Evolutionary conservation across 495 filamentous ascomycete genomes (phyloP).

Genomic region (Neurospora hispaniola): DNA sequence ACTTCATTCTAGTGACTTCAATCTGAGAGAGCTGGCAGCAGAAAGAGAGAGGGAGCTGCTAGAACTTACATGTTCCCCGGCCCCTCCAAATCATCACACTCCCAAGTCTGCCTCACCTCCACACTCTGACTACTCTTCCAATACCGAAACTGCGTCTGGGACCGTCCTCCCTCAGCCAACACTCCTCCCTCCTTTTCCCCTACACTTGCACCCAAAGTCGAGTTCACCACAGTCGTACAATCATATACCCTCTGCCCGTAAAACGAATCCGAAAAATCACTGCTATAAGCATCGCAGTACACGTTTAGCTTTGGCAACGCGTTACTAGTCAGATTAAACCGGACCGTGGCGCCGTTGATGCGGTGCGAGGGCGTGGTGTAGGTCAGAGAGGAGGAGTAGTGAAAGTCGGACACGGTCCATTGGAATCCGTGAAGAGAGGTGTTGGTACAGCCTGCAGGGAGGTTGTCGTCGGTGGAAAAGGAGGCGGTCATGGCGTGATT

Average conservation of each 20-base stretch:
- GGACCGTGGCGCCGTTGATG: conserved; percentile 2
- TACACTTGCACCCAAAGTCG: background rate
- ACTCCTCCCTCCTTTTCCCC: background rate
- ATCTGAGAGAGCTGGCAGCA: background rate
- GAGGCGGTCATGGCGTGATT: background rate
- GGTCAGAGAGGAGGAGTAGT: conserved; percentile 4
- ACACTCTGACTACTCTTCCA: background rate
- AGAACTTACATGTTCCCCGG: background rate
- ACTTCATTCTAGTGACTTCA: background rate
- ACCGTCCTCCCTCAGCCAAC: background rate
- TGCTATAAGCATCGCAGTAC: background rate
- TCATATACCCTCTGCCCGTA: background rate
- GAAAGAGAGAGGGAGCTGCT: background rate
- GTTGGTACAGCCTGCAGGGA: background rate
- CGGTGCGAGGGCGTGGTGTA: conserved; percentile 7
- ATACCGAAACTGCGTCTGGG: background rate
- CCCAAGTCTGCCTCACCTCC: background rate
- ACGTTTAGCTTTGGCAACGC: background rate
- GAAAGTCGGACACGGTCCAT: conserved; percentile 8
- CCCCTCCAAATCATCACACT: background rate
- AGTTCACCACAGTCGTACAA: background rate
- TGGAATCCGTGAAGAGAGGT: background rate
- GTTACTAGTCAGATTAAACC: conserved; percentile 12
- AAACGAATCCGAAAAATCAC: background rate
- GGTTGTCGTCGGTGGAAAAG: background rate